A percentile compares a stretch with the other conserved stretches of the same genome.
Evolutionary conservation across 768 basidiomycete species (phyloP).

Genomic region (Lentinula sp.): DNA sequence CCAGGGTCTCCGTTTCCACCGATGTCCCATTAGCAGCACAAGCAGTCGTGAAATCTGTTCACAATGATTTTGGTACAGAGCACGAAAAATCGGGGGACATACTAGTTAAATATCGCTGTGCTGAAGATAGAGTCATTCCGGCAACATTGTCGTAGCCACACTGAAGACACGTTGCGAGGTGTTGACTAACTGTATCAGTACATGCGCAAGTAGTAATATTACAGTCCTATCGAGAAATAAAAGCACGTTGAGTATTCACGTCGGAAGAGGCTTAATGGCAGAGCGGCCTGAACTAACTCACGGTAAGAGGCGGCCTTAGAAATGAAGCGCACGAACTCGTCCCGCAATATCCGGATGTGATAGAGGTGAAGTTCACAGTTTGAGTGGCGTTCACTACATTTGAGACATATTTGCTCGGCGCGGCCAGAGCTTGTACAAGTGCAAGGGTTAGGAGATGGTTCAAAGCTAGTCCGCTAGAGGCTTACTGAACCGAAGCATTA

Average conservation of each 20-base stretch:
- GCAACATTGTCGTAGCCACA: not conserved
- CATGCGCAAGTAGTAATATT: not conserved
- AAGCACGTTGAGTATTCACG: not conserved
- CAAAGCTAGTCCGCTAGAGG: not conserved
- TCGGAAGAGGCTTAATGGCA: not conserved
- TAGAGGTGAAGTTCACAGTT: not conserved
- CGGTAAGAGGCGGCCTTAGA: not conserved
- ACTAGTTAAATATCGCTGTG: not conserved
- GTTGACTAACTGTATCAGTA: not conserved
- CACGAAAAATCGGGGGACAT: not conserved
- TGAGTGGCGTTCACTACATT: not conserved
- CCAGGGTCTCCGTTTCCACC: not conserved
- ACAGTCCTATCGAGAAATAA: not conserved
- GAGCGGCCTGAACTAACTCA: not conserved
- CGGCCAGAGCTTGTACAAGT: not conserved
- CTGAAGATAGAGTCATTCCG: not conserved
- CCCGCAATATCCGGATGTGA: not conserved
- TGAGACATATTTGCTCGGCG: not conserved
- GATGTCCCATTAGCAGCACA: not conserved
- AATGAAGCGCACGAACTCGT: not conserved
- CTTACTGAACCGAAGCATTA: not conserved
- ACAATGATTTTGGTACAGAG: not conserved
- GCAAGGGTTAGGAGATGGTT: not conserved
- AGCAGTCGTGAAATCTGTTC: not conserved
- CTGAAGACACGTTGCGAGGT: conserved; percentile 1